phyloP scores from a whole-genome alignment of 345 rosid genomes.

The Limnanthes douglasii region DNA sequence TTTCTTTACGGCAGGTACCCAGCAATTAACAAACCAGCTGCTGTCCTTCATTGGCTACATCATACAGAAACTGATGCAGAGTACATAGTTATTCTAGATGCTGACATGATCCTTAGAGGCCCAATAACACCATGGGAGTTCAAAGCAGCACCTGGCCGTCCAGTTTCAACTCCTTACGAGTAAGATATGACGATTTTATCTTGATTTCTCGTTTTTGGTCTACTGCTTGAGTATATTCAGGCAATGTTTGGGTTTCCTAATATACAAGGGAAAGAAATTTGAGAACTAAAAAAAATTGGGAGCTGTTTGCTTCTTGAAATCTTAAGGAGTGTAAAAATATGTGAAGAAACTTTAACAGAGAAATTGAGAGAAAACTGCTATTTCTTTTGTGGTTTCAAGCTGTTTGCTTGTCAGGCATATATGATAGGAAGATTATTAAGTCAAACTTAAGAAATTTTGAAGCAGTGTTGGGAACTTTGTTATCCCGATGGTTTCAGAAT shows the following conservation, averaged over 20 bases:
- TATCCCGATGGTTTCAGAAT: too few species aligned
- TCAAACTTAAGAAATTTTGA: too few species aligned
- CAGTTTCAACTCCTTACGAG: conserved; percentile 83
- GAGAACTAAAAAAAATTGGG: too few species aligned
- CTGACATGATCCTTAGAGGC: conserved; percentile 73
- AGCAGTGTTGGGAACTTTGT: too few species aligned
- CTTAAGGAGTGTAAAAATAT: too few species aligned
- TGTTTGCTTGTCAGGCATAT: too few species aligned
- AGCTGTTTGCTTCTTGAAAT: too few species aligned
- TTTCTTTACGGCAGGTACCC: conserved; percentile 46
- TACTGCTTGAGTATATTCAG: not conserved
- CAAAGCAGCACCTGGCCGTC: conserved; percentile 54
- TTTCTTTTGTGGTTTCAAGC: conserved; percentile 7
- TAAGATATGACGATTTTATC: conserved; percentile 17
- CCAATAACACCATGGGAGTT: conserved; percentile 85
- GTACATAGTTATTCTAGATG: conserved; percentile 65
- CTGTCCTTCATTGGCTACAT: conserved; percentile 74
- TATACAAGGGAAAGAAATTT: too few species aligned
- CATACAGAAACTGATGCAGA: conserved; percentile 54
- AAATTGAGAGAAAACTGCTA: not conserved
- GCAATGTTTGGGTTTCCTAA: too few species aligned
- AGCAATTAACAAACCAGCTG: conserved; percentile 77
- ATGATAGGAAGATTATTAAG: too few species aligned
- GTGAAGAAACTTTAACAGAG: too few species aligned
- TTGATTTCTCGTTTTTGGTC: not conserved